phyloP scores from a whole-genome alignment of 2,329 filamentous ascomycete species.

The Talaromyces sp. region DNA sequence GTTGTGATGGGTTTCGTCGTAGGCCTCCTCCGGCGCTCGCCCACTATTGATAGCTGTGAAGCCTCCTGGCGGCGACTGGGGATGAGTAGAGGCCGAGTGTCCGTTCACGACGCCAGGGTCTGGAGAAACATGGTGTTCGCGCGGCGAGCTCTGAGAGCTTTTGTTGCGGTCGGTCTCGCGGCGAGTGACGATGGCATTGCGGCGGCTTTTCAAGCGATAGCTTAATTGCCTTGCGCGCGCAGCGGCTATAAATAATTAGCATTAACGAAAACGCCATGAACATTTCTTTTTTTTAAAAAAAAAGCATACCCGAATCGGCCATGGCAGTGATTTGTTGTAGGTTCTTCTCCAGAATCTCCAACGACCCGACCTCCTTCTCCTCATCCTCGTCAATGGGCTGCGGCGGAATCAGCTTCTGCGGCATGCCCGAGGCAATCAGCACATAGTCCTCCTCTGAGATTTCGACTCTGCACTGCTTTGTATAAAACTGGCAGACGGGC shows the following conservation, averaged over 20 bases:
- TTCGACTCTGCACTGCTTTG: constrained; percentile 76
- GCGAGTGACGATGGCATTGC: constrained; percentile 65
- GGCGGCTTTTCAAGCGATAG: constrained; percentile 71
- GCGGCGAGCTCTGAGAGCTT: constrained; percentile 31
- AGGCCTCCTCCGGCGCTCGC: constrained; percentile 33
- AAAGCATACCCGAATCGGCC: constrained; percentile 64
- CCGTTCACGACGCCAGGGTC: constrained; percentile 21
- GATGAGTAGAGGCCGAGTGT: constrained; percentile 20
- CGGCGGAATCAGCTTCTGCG: constrained; percentile 75
- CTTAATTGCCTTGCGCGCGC: constrained; percentile 73
- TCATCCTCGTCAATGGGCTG: constrained; percentile 83
- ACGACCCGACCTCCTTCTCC: constrained; percentile 74
- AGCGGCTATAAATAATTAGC: constrained; percentile 46
- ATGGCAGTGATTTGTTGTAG: constrained; percentile 72
- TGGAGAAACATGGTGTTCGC: constrained; percentile 23
- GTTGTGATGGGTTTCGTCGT: constrained; percentile 24
- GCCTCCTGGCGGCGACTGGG: constrained; percentile 43
- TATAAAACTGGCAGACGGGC: constrained; percentile 74
- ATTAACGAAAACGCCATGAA: neutral
- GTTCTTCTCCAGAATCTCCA: constrained; percentile 79
- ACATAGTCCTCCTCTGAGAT: constrained; percentile 86
- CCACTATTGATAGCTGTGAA: constrained; percentile 57
- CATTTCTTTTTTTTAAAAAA: neutral
- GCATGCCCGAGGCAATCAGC: constrained; percentile 74
- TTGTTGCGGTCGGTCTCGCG: constrained; percentile 44